Evolutionary conservation across 1,284 basidiomycete species (phyloP), one percentile per base, ranked within the genome.

Genomic region (Mycena citricolor): DNA sequence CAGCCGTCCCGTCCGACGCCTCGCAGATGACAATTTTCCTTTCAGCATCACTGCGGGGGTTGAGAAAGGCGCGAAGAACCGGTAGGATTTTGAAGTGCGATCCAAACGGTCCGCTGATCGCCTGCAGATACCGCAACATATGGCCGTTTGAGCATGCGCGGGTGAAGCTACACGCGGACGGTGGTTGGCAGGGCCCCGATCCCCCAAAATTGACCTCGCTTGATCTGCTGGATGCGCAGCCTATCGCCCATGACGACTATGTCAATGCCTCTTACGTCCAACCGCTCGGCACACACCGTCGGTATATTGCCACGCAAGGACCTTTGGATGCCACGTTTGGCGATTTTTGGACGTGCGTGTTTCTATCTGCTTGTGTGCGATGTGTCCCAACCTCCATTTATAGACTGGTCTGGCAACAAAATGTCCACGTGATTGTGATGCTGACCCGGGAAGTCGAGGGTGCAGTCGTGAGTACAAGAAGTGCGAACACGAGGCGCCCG

Each of bases 221-320:
- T 31, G 36, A 12, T 23, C 26, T 1, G 19, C 47, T 22, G 21
- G 31, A 37, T 22, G 28, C 14, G 44, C 50, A n/a, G 45, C 39
- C n/a, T n/a, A n/a, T 39, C 1, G 57, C 57, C 12, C 77, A 78
- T 40, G 87, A 90, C 44, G 94, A 97, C 60, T 97, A 97, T 61
- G 86, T 97, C 65, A 97, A 97, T 60, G 93, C 94, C 2, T 94
- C 90, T 25, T 90, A 85, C 56, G 83, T 94, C 16, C 91, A 93
- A 63, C 91, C 91, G 2, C 68, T 88, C 36, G 85, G 87, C 2
- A 93, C 91, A 1, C 73, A 67, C 21, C 78, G 82, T 61, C 77
- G 83, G 28, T 98, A 95, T 61, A 97, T 99, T 52, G 95, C 94
- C 1, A 97, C 95, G 1, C 95, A 99, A 64, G 95, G 95, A 1